Evolutionary conservation across 164 flowering plant species (phyloP).

Genomic region (Vitis cinerea): DNA sequence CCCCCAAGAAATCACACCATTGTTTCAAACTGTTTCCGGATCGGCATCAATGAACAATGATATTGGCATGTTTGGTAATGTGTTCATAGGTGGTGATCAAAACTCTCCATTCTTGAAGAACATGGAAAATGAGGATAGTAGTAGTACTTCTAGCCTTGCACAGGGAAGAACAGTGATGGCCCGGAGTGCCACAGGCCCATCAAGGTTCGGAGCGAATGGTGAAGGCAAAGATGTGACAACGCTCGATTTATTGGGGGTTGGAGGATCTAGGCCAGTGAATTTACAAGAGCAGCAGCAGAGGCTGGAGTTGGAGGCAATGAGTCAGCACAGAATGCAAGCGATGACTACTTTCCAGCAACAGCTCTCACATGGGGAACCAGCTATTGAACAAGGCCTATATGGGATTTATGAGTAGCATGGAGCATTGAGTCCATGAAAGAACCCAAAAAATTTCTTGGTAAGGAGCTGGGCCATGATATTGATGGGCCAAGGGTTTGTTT

Average conservation of each 20-base stretch:
- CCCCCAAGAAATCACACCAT: constrained; percentile 22
- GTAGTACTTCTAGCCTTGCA: background rate
- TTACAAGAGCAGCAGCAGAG: constrained; percentile 23
- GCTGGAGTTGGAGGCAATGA: constrained; percentile 34
- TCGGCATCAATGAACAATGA: constrained; percentile 19
- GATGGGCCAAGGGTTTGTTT: background rate
- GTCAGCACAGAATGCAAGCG: constrained; percentile 38
- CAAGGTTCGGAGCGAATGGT: constrained; percentile 20
- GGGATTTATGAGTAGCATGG: constrained; percentile 33
- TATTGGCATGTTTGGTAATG: constrained; percentile 25
- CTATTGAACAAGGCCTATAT: constrained; percentile 39
- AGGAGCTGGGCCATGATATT: constrained; percentile 3
- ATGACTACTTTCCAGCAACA: constrained; percentile 38
- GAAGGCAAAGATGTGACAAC: constrained; percentile 23
- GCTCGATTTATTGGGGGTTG: constrained; percentile 45
- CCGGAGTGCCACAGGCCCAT: constrained; percentile 9
- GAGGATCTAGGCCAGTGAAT: constrained; percentile 29
- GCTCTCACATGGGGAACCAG: constrained; percentile 38
- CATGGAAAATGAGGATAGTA: constrained; percentile 17
- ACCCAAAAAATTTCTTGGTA: background rate
- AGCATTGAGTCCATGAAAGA: constrained; percentile 4
- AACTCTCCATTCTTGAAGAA: constrained; percentile 18
- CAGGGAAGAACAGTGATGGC: constrained; percentile 8
- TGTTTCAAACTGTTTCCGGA: constrained; percentile 17
- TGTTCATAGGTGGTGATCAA: constrained; percentile 30